Percentiles rank a stretch among this genome's conserved stretches.
These are phyloP conservation scores for Colletotrichum limetticola DNA, from an alignment of 2,329 filamentous ascomycete genomes.

Conservation along the genomic window DNA sequence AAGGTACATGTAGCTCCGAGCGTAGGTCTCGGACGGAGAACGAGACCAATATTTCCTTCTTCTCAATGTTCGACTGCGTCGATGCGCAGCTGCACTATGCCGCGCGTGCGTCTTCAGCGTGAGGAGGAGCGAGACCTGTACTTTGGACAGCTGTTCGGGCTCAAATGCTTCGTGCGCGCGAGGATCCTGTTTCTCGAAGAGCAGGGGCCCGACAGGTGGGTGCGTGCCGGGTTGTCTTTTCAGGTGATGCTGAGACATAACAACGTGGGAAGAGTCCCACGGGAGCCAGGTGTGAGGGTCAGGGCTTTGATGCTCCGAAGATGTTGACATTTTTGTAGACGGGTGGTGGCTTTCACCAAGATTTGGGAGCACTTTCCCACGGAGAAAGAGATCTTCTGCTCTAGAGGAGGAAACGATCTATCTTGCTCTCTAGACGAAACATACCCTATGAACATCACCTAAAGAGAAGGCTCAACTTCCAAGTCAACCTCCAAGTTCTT, in stretches of 20 bases:
- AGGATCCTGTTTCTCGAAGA: constrained; percentile 68
- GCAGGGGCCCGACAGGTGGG: constrained; percentile 56
- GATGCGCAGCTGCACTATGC: background rate
- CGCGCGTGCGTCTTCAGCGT: background rate
- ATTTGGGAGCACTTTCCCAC: background rate
- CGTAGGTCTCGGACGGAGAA: background rate
- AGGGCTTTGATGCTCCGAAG: background rate
- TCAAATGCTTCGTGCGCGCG: constrained; percentile 87
- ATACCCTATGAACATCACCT: too few relatives aligned
- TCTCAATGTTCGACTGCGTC: background rate
- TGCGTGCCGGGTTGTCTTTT: background rate
- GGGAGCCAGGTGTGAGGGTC: background rate
- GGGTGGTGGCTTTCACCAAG: background rate
- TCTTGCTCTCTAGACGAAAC: too few relatives aligned
- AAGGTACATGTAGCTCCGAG: background rate
- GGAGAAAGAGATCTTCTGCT: background rate
- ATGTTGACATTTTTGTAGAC: background rate
- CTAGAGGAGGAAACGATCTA: background rate
- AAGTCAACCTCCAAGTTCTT: background rate
- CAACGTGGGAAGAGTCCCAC: background rate
- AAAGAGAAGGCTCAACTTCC: background rate
- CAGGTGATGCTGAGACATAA: background rate
- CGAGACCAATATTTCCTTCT: background rate
- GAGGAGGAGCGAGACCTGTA: constrained; percentile 83
- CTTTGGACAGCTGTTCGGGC: constrained; percentile 87